phyloP scores from a whole-genome alignment of 768 basidiomycete genomes.

The Galerina sulciceps region DNA sequence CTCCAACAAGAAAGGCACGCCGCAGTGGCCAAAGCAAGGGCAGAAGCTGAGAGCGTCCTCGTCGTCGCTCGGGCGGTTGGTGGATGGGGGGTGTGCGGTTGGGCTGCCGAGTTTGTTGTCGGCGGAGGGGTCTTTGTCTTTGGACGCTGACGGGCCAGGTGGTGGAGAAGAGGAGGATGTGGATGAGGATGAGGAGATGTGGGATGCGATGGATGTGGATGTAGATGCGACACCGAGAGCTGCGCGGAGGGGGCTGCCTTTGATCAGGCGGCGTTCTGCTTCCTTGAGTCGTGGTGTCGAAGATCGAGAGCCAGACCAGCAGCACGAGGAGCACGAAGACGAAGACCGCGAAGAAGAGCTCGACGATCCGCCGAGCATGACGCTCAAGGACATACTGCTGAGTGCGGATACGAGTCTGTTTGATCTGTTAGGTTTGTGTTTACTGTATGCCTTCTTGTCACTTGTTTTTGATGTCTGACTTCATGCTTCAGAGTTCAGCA shows the following conservation, averaged over 20 bases:
- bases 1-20: constrained; percentile 12
- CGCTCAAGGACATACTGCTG: constrained; percentile 50
- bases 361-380: constrained; percentile 48
- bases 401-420: constrained; percentile 40
- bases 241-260: not conserved
- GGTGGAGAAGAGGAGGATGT: not conserved
- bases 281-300: not conserved
- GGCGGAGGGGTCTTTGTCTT: not conserved
- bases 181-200: not conserved
- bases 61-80: constrained; percentile 20
- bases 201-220: not conserved
- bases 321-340: constrained; percentile 16
- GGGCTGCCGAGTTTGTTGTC: constrained; percentile 11
- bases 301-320: too few relatives aligned
- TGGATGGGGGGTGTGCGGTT: constrained; percentile 21
- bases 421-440: constrained; percentile 39
- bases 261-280: too few relatives aligned
- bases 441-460: not conserved
- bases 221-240: constrained; percentile 14
- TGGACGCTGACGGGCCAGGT: not conserved
- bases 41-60: constrained; percentile 21
- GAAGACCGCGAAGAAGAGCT: constrained; percentile 22
- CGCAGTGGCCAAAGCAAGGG: not conserved
- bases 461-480: not conserved
- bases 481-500: not conserved